A percentile compares a stretch with the other conserved stretches of the same genome.
Conservation (phyloP, 208 protist species). For the Acanthamoeba royreba region DNA sequence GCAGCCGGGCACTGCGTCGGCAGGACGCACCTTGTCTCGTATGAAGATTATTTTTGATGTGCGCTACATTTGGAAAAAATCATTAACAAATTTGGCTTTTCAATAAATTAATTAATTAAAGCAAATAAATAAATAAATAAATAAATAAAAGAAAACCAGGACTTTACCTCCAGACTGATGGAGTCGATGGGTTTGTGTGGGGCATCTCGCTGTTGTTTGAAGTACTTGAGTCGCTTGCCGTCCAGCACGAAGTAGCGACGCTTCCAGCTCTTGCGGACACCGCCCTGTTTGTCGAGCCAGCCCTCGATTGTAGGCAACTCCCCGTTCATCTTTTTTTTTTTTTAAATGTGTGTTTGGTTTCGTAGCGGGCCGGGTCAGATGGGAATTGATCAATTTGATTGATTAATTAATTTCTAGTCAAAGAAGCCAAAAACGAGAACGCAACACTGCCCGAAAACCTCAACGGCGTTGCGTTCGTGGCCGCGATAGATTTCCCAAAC, state of each 20-base stretch:
- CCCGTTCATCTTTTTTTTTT: too few species aligned
- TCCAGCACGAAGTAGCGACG: conserved; percentile 12
- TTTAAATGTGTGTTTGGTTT: too few species aligned
- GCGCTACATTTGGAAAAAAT: not conserved
- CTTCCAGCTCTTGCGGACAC: conserved; percentile 47
- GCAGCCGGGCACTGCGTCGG: not conserved
- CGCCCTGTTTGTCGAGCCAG: conserved; percentile 35
- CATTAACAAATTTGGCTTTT: too few species aligned
- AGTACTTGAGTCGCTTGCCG: conserved; percentile 38
- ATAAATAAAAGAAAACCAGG: not conserved
- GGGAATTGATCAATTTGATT: too few species aligned
- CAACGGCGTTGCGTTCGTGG: too few species aligned
- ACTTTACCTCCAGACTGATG: not conserved
- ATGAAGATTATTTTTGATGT: not conserved
- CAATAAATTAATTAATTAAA: too few species aligned
- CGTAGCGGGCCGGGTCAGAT: too few species aligned
- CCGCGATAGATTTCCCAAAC: too few species aligned
- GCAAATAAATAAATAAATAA: not conserved
- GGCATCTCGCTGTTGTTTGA: conserved; percentile 30
- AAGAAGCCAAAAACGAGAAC: too few species aligned
- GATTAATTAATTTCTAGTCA: too few species aligned
- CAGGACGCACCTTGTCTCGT: not conserved
- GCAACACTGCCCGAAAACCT: too few species aligned
- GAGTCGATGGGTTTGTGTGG: not conserved
- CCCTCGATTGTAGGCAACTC: conserved; percentile 16